Conservation (phyloP, 805 yeast genomes). For the Debaryomyces castellii region DNA sequence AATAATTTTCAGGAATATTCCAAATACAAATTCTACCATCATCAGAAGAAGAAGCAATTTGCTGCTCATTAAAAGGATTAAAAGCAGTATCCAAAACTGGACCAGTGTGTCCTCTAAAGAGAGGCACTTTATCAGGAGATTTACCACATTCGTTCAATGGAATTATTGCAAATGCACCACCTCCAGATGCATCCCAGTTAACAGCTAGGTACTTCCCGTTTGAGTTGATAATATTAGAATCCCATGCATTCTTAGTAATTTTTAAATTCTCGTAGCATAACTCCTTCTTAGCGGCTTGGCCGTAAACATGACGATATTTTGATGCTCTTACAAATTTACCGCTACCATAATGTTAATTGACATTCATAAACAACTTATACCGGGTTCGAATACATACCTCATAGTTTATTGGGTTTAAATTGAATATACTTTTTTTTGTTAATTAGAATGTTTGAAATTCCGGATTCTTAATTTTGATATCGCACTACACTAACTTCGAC, state of each 20-base stretch:
- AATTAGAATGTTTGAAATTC: neutral
- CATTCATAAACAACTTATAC: neutral
- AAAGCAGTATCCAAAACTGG: constrained; percentile 94
- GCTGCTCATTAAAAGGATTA: constrained; percentile 81
- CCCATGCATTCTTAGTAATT: constrained; percentile 93
- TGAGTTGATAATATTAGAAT: constrained; percentile 82
- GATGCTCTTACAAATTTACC: constrained; percentile 95
- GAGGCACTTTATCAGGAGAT: constrained; percentile 88
- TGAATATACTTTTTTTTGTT: neutral
- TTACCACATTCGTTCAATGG: constrained; percentile 87
- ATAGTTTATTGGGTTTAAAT: neutral
- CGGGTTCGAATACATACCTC: neutral
- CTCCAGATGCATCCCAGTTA: constrained; percentile 94
- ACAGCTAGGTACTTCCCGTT: constrained; percentile 85
- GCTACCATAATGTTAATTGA: constrained; percentile 32
- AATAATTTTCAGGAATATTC: constrained; percentile 82
- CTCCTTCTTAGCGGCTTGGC: constrained; percentile 76
- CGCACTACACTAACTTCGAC: neutral
- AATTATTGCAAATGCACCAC: constrained; percentile 95
- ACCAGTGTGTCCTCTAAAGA: constrained; percentile 94
- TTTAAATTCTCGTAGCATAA: constrained; percentile 71
- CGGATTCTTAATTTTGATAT: neutral
- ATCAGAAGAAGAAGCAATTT: constrained; percentile 77
- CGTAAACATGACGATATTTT: constrained; percentile 93
- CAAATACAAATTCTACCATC: constrained; percentile 80